phyloP scores from a whole-genome alignment of 176 grass and related monocot species.

The Cocos nucifera region DNA sequence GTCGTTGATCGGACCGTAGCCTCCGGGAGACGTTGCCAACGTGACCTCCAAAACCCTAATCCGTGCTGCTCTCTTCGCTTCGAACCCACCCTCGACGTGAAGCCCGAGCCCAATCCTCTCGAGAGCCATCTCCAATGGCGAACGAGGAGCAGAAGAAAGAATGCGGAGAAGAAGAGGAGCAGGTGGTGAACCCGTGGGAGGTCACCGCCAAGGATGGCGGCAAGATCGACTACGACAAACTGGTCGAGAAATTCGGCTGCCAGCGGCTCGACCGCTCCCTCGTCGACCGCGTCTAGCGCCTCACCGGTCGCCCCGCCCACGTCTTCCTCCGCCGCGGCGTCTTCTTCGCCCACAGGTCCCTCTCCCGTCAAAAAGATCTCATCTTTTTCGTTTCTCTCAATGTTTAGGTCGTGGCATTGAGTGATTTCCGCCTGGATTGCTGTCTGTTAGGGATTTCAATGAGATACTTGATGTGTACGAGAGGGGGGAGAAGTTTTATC shows the following conservation, averaged over 20 bases:
- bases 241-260: constrained; percentile 87
- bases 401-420: neutral
- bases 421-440: neutral
- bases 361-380: no score
- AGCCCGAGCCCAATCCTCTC: neutral
- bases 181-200: constrained; percentile 14
- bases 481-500: constrained; percentile 69
- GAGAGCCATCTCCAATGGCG: constrained; percentile 1
- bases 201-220: no score
- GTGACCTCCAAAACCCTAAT: no score
- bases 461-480: constrained; percentile 69
- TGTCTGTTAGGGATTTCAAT: constrained; percentile 54
- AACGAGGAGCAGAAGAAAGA: neutral
- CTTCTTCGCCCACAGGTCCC: neutral
- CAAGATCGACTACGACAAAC: constrained; percentile 90
- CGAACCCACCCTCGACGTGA: neutral
- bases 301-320: constrained; percentile 52
- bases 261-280: constrained; percentile 54
- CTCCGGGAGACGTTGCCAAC: no score
- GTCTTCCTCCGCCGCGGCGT: constrained; percentile 73
- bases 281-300: constrained; percentile 40
- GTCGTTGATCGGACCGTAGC: no score
- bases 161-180: constrained; percentile 25
- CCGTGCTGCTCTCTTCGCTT: no score
- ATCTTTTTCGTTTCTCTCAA: no score